Conservation (phyloP, 257 asterid species). For the Scutellaria minor region DNA sequence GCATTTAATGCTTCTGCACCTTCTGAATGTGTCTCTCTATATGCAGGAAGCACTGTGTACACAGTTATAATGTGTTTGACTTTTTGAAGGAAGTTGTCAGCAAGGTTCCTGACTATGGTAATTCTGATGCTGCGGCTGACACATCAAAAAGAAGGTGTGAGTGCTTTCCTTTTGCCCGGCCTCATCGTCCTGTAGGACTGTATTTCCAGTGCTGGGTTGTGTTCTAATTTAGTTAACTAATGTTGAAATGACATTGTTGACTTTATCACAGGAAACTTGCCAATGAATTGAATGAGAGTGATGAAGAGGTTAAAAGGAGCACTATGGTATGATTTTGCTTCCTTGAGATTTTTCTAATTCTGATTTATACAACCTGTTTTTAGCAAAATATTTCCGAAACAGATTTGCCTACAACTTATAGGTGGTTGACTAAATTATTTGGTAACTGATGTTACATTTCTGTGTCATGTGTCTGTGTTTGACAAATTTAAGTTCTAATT, state of each 20-base stretch:
- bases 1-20: conserved; percentile 19
- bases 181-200: too few species aligned
- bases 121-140: conserved; percentile 68
- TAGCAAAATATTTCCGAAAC: too few species aligned
- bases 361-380: not conserved
- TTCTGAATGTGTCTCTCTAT: conserved; percentile 27
- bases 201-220: too few species aligned
- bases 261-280: conserved; percentile 58
- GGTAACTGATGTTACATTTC: too few species aligned
- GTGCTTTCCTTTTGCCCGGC: not conserved
- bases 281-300: conserved; percentile 62
- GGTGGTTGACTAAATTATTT: too few species aligned
- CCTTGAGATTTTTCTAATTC: not conserved
- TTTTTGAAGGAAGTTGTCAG: conserved; percentile 85
- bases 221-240: too few species aligned
- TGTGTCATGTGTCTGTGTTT: too few species aligned
- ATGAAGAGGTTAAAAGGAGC: conserved; percentile 67
- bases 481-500: too few species aligned
- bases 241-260: conserved; percentile 20
- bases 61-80: conserved; percentile 83
- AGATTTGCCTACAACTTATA: too few species aligned
- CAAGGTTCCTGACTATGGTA: conserved; percentile 90
- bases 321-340: conserved; percentile 52
- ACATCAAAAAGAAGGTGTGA: conserved; percentile 64
- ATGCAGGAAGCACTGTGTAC: conserved; percentile 86